phyloP scores from a whole-genome alignment of 257 asterid species.

The Solanum sparsipilum region DNA sequence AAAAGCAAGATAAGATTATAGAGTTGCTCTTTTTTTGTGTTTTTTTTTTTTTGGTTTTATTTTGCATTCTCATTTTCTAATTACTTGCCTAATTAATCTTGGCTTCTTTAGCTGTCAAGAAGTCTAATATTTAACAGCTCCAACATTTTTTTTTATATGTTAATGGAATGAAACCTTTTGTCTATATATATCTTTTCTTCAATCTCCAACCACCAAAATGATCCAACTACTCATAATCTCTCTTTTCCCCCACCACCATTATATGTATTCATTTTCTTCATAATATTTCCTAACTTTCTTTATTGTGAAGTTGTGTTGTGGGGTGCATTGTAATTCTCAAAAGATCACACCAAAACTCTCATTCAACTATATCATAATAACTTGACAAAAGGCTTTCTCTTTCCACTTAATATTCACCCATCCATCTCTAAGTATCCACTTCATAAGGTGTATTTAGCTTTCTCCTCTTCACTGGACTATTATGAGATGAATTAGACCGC shows the following conservation, averaged over 20 bases:
- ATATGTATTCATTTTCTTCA: neutral
- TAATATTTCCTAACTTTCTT: neutral
- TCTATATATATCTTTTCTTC: neutral
- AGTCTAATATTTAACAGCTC: conserved; percentile 23
- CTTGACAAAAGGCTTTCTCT: neutral
- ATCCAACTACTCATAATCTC: neutral
- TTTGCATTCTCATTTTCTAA: neutral
- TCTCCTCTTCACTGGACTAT: conserved; percentile 27
- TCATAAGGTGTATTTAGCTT: conserved; percentile 10
- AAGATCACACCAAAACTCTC: conserved; percentile 3
- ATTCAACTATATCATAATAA: neutral
- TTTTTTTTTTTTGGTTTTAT: neutral
- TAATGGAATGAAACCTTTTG: neutral
- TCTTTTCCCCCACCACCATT: neutral
- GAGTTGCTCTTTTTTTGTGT: no score
- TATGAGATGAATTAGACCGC: conserved; percentile 15
- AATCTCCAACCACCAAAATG: conserved; percentile 1
- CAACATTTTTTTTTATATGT: neutral
- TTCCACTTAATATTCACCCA: neutral
- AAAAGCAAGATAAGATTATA: neutral
- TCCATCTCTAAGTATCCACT: neutral
- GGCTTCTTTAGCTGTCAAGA: conserved; percentile 20
- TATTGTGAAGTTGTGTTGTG: neutral
- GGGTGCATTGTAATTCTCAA: neutral
- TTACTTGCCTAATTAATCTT: neutral